phyloP scores from a whole-genome alignment of 2,329 filamentous ascomycete genomes.

The Aureobasidium musti region DNA sequence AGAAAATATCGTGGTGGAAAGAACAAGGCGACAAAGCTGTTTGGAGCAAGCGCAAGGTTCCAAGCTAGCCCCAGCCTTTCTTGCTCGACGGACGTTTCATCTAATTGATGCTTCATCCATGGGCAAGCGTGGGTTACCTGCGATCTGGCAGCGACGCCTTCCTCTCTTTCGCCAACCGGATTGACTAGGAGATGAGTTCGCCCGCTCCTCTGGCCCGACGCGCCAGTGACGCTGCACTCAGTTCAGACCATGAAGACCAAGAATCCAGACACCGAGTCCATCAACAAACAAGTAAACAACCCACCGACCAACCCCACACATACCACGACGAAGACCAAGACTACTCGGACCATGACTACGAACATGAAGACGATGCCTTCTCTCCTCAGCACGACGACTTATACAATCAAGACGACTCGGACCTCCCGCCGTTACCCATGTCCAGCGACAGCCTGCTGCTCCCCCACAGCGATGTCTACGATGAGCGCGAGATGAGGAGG shows the following conservation, averaged over 20 bases:
- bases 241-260: background rate
- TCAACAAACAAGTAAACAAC: constrained; percentile 28
- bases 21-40: background rate
- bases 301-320: background rate
- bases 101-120: constrained; percentile 23
- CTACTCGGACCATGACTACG: background rate
- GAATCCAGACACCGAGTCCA: background rate
- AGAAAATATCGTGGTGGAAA: background rate
- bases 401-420: constrained; percentile 44
- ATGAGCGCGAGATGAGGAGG: constrained; percentile 61
- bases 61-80: constrained; percentile 16
- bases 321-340: background rate
- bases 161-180: constrained; percentile 24
- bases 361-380: background rate
- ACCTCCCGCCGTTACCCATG: constrained; percentile 32
- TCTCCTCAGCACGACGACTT: constrained; percentile 46
- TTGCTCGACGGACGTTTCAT: constrained; percentile 18
- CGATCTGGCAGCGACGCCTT: constrained; percentile 22
- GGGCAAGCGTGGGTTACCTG: constrained; percentile 17
- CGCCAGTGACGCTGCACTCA: background rate
- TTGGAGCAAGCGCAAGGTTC: background rate
- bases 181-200: constrained; percentile 28
- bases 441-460: constrained; percentile 34
- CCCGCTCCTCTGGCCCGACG: background rate
- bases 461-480: constrained; percentile 44